Percentiles rank a stretch among this genome's conserved stretches.
These are phyloP conservation scores for Candida manassasensis DNA, from an alignment of 805 yeast species.

Conservation along the genomic window DNA sequence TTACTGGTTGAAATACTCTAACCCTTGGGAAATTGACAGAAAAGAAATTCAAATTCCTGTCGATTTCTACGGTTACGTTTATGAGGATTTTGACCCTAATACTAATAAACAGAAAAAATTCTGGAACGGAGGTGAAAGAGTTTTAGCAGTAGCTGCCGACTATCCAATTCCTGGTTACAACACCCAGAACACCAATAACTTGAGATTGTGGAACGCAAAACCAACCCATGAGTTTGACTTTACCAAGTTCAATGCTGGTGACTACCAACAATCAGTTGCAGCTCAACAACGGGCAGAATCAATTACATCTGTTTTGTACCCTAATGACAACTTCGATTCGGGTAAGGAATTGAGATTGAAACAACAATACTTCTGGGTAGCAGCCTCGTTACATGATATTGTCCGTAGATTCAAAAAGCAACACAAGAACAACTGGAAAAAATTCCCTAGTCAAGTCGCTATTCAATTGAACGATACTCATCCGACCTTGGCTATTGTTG, in stretches of 20 bases:
- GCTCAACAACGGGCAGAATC: constrained; percentile 88
- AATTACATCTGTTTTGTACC: constrained; percentile 87
- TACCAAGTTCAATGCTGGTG: constrained; percentile 86
- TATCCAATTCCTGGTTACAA: constrained; percentile 90
- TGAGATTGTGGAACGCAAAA: constrained; percentile 84
- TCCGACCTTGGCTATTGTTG: constrained; percentile 88
- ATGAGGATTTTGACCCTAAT: constrained; percentile 47
- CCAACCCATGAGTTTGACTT: constrained; percentile 92
- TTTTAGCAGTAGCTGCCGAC: constrained; percentile 85
- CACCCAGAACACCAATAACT: constrained; percentile 78
- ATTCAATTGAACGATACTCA: constrained; percentile 94
- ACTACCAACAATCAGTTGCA: constrained; percentile 76
- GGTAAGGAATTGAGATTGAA: constrained; percentile 91
- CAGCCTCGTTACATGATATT: constrained; percentile 88
- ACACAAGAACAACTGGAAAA: constrained; percentile 65
- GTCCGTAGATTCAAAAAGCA: constrained; percentile 83
- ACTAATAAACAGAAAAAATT: constrained; percentile 55
- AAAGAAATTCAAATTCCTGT: constrained; percentile 84
- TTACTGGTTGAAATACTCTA: constrained; percentile 83
- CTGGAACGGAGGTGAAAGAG: constrained; percentile 89
- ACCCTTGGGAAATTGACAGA: constrained; percentile 93
- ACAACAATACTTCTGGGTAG: constrained; percentile 96
- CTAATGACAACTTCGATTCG: constrained; percentile 86
- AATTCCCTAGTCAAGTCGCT: constrained; percentile 81
- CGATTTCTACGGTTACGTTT: constrained; percentile 81